Base-by-base conservation (phyloP, 176 grass and related monocot genomes). In the Aegilops bicornis region DNA sequence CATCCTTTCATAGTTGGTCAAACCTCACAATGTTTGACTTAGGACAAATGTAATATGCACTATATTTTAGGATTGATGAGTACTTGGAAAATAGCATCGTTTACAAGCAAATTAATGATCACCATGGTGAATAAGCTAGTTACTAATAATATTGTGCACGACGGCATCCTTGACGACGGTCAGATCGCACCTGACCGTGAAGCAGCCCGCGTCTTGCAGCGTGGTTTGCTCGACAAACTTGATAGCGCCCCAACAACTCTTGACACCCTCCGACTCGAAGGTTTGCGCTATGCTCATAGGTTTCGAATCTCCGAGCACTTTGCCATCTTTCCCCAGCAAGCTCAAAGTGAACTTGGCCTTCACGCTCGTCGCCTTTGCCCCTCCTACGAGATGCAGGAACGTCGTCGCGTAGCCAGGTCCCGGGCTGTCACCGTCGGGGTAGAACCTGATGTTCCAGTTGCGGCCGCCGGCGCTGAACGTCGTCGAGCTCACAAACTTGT, bases 391-490 rank as follows among this genome's bases (percentile, higher is more conserved):
- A n/a, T 67, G 61, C 75, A 88, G 87, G 29, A 82, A 88, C 0
- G 86, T 76, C 8, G 85, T 74, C 7, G 73, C 81, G 69, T 69
- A 68, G 32, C 35, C 81, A 25, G 7, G 69, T 19, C 33, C 35
- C 14, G 29, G 8, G 10, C 27, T 4, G 36, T 81, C 72, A 5
- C 81, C 76, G 47, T 80, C 76, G 7, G 89, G 82, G 69, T 76
- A 88, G 81, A 75, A 88, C 30, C 81, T 24, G 35, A 91, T 25
- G 69, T 62, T 61, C 89, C 85, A 88, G 32, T 80, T 29, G 76
- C 33, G 15, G 67, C 61, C 89, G 32, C 85, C 85, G 15, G 69
- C 81, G 61, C 43, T 16, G 89, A 91, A 91, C 76, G 27, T 69
- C 33, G 25, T 48, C 30, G 85, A 91, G 16, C 68, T 64, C 19